These are phyloP conservation scores for Hymenochaete sp. DNA, from an alignment of 1,284 basidiomycete species.

Conservation along the genomic window DNA sequence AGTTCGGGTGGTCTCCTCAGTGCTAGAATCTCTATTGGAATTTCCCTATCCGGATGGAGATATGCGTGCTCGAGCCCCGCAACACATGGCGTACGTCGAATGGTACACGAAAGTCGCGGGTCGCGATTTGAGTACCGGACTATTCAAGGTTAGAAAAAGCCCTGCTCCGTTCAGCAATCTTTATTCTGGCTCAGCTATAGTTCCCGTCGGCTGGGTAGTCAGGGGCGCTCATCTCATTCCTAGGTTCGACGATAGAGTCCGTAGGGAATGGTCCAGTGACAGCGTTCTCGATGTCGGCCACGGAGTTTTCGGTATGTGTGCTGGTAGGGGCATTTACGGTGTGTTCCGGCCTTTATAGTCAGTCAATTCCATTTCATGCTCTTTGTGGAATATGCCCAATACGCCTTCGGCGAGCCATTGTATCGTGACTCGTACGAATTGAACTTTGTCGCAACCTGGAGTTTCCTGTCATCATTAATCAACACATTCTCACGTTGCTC, in stretches of 20 bases:
- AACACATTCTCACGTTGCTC: too few relatives aligned
- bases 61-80: neutral
- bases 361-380: too few relatives aligned
- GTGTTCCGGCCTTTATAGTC: too few relatives aligned
- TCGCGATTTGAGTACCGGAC: neutral
- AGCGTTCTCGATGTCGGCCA: too few relatives aligned
- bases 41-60: slow-evolving; percentile 7
- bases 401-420: too few relatives aligned
- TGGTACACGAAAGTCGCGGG: slow-evolving; percentile 23
- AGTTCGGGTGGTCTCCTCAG: slow-evolving; percentile 22
- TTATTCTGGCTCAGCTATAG: neutral
- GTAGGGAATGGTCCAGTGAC: slow-evolving; percentile 4
- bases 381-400: too few relatives aligned
- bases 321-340: too few relatives aligned
- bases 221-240: slow-evolving; percentile 5
- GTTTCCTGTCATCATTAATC: too few relatives aligned
- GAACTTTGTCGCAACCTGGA: too few relatives aligned
- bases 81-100: slow-evolving; percentile 27
- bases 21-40: slow-evolving; percentile 15
- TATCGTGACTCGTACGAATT: too few relatives aligned
- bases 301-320: too few relatives aligned
- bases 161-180: neutral
- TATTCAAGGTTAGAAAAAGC: neutral
- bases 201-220: neutral
- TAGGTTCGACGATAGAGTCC: neutral